phyloP scores from a whole-genome alignment of 1,284 basidiomycete species.

The Phaffia rhodozyma region DNA sequence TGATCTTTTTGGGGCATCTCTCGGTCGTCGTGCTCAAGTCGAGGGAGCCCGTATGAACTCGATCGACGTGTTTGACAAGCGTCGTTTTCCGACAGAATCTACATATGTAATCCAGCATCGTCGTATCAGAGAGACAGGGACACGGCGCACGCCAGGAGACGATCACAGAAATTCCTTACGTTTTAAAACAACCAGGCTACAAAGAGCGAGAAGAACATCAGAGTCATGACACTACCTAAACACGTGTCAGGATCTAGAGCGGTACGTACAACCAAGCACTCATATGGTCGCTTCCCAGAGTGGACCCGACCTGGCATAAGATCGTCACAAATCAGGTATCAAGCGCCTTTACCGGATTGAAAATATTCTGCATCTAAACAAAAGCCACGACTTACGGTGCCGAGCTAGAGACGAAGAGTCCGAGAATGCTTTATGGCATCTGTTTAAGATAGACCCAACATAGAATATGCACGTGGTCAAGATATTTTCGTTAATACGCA shows the following conservation, averaged over 20 bases:
- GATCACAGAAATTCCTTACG: no score
- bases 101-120: neutral
- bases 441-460: no score
- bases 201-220: neutral
- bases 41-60: constrained; percentile 26
- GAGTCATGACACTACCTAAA: constrained; percentile 4
- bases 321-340: no score
- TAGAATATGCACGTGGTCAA: no score
- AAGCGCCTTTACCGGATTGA: no score
- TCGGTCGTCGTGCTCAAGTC: neutral
- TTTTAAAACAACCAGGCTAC: no score
- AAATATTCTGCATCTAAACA: no score
- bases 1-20: neutral
- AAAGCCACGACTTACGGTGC: constrained; percentile 31
- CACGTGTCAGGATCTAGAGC: neutral
- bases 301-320: constrained; percentile 33
- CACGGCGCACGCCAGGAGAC: no score
- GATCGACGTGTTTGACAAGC: constrained; percentile 35
- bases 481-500: no score
- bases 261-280: constrained; percentile 23
- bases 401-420: constrained; percentile 47
- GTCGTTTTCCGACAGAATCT: constrained; percentile 37
- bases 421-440: constrained; percentile 42
- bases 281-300: constrained; percentile 36
- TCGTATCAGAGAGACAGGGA: neutral